phyloP scores from a whole-genome alignment of 768 basidiomycete genomes.

The Agrocybe pediades region DNA sequence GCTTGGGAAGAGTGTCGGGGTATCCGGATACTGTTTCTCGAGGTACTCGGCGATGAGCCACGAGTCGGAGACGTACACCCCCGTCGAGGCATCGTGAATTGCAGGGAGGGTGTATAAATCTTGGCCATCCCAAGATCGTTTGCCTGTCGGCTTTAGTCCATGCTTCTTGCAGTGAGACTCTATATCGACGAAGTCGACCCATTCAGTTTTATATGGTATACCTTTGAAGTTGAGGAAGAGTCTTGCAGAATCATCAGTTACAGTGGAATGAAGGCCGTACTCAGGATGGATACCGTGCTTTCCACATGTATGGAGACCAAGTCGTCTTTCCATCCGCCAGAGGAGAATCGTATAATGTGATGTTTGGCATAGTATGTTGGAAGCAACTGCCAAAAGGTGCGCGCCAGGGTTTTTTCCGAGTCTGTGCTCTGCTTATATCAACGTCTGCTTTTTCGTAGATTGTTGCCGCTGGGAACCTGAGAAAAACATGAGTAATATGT shows the following conservation, averaged over 20 bases:
- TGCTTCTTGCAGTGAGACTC: neutral
- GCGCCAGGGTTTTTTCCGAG: too few species aligned
- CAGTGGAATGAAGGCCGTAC: neutral
- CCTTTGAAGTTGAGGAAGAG: neutral
- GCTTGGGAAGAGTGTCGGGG: constrained; percentile 36
- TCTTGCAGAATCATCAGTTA: neutral
- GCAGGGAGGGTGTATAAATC: neutral
- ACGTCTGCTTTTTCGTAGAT: too few species aligned
- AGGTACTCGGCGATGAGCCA: constrained; percentile 46
- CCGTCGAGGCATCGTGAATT: neutral
- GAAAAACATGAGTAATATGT: too few species aligned
- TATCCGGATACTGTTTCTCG: constrained; percentile 47
- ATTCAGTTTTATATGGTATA: neutral
- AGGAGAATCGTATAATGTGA: too few species aligned
- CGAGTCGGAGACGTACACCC: neutral
- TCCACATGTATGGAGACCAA: too few species aligned
- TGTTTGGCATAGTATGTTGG: too few species aligned
- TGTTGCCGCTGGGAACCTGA: too few species aligned
- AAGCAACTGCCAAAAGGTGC: too few species aligned
- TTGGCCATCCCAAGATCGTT: neutral
- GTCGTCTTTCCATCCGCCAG: too few species aligned
- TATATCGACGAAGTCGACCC: neutral
- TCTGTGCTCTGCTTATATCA: too few species aligned
- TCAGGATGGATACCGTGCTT: neutral
- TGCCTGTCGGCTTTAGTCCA: neutral